A percentile compares a stretch with the other conserved stretches of the same genome.
Evolutionary conservation across 2,329 filamentous ascomycete genomes (phyloP).

Genomic region (Cordyceps javanica): DNA sequence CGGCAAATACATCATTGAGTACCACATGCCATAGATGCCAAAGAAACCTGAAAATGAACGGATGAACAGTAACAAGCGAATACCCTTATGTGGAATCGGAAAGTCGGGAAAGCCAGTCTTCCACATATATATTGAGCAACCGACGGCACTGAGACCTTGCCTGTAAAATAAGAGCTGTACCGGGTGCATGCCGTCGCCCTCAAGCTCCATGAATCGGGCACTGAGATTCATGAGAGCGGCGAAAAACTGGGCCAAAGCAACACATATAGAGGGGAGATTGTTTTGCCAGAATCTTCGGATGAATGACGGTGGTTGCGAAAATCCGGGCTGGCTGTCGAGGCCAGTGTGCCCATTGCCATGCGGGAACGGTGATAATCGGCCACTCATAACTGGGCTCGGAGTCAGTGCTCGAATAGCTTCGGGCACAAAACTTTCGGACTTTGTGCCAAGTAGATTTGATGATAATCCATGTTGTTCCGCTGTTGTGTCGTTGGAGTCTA

Average conservation of each 20-base stretch:
- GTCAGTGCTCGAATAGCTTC: constrained; percentile 4
- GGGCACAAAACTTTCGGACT: background rate
- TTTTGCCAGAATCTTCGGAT: constrained; percentile 45
- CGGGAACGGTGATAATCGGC: constrained; percentile 16
- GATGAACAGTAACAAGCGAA: constrained; percentile 61
- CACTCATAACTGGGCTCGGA: constrained; percentile 19
- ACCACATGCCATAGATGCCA: constrained; percentile 73
- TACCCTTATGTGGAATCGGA: constrained; percentile 60
- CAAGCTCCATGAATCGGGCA: constrained; percentile 67
- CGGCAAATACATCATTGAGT: constrained; percentile 65
- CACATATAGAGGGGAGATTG: constrained; percentile 68
- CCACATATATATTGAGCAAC: constrained; percentile 69
- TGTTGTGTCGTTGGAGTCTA: background rate
- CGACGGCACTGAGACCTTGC: constrained; percentile 66
- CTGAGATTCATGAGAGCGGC: constrained; percentile 80
- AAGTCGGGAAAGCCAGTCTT: constrained; percentile 59
- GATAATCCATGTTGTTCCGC: background rate
- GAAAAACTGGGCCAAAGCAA: constrained; percentile 73
- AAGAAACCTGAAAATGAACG: constrained; percentile 68
- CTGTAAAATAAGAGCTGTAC: constrained; percentile 79
- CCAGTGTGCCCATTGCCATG: constrained; percentile 11
- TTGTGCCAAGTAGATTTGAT: background rate
- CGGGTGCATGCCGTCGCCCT: constrained; percentile 68
- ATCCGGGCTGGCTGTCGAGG: background rate
- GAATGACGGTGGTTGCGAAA: constrained; percentile 17